Evolutionary conservation across 805 yeast species (phyloP), one percentile per base, ranked within the genome.

Genomic region (Debaryomyces prosopidis): DNA sequence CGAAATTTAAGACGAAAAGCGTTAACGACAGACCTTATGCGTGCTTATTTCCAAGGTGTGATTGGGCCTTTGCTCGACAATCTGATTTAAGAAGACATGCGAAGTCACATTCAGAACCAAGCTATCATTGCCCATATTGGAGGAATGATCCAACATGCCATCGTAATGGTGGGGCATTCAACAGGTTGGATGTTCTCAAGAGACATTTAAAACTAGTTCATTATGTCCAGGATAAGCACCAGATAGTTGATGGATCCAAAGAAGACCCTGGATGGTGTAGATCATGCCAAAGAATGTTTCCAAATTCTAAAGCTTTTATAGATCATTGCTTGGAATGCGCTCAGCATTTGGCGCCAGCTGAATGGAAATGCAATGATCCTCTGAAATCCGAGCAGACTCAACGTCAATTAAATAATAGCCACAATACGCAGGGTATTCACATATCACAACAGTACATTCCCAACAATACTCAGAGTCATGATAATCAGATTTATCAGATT

Each of bases 121-220:
- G 74, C 47, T 81, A 81, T 55, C 84, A 79, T 50, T 86, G 92
- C 58, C 92, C 92, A 2, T 86, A 75, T 64, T 85, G 87, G 87
- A 73, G 73, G 44, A 69, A 75, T 19, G 87, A 82, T 52, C 81
- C 84, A 3, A 78, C 86, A 5, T 86, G 91, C 59, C 94, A 86
- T 61, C 73, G 86, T 44, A 85, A 84, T 51, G 88, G 86, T 16
- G 91, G 92, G 12, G 79, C 88, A 0, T 87, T 87, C 65, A 82
- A 81, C 54, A 71, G 94, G 37, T 65, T 85, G 48, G 94, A 87
- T 57, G 91, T 87, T 26, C 68, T 86, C 50, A 86, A 86, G 52
- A 73, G 94, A 37, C 94, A 87, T 62, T 66, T 87, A 44, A 73
- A 79, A 42, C 70, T 86, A 34, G 89, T 86, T 36, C 94, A 87